phyloP scores from a whole-genome alignment of 108 stramenopile species.

The Cyclotella cryptica region DNA sequence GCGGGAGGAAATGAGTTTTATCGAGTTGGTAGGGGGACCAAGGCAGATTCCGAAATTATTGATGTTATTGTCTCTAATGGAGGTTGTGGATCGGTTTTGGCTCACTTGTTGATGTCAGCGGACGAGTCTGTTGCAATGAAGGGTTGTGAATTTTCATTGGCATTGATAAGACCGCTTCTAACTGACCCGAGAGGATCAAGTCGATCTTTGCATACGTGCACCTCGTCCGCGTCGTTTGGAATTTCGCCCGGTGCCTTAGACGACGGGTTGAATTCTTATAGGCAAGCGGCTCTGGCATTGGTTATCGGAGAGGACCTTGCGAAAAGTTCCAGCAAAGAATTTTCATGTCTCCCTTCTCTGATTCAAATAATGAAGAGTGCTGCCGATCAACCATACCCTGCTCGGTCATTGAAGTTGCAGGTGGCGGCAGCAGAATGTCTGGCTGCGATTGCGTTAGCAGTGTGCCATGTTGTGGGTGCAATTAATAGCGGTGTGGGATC shows the following conservation, averaged over 20 bases:
- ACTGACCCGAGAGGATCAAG: conserved; percentile 55
- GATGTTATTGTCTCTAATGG: conserved; percentile 76
- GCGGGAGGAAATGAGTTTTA: conserved; percentile 58
- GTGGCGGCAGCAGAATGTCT: conserved; percentile 42
- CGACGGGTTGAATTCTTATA: conserved; percentile 54
- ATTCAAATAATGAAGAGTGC: conserved; percentile 43
- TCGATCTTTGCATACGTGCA: conserved; percentile 26
- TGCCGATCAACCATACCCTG: conserved; percentile 7
- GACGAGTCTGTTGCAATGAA: conserved; percentile 78
- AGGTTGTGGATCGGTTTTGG: conserved; percentile 72
- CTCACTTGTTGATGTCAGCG: conserved; percentile 75
- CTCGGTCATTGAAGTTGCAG: conserved; percentile 35
- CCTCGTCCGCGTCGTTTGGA: background rate
- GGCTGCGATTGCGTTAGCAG: conserved; percentile 39
- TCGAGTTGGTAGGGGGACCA: conserved; percentile 34
- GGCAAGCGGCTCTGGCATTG: conserved; percentile 79
- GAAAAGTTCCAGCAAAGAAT: conserved; percentile 1
- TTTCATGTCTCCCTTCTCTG: conserved; percentile 46
- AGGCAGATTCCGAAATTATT: conserved; percentile 72
- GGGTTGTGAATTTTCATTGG: conserved; percentile 73
- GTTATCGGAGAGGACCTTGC: conserved; percentile 61
- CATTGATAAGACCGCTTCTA: conserved; percentile 71
- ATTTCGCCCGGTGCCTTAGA: conserved; percentile 18
- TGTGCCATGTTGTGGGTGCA: conserved; percentile 25
- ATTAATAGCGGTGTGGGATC: background rate